These are phyloP conservation scores for Lotus japonicus DNA, from an alignment of 306 rosid species.

Conservation along the genomic window DNA sequence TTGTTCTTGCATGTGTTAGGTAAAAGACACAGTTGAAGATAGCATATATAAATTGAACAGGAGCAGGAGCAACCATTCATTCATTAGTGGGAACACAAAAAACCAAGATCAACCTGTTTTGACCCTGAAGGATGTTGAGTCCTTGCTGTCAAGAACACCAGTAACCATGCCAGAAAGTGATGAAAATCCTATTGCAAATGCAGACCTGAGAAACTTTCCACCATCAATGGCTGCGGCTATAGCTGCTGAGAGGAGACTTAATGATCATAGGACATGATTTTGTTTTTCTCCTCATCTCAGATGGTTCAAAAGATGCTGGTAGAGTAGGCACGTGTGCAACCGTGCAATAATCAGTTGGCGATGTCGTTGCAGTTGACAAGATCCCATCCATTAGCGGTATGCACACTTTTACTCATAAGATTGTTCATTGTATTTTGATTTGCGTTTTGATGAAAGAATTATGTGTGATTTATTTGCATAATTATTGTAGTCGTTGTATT, in stretches of 20 bases:
- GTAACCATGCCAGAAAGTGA: conserved; percentile 34
- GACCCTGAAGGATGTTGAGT: conserved; percentile 77
- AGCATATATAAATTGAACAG: conserved; percentile 75
- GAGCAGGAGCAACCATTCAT: conserved; percentile 54
- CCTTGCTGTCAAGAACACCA: conserved; percentile 54
- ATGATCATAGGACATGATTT: conserved; percentile 37
- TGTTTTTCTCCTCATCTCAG: conserved; percentile 18
- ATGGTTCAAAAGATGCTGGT: conserved; percentile 1
- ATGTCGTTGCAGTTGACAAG: no score
- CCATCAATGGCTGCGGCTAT: conserved; percentile 82
- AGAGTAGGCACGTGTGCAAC: no score
- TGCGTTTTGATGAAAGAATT: no score
- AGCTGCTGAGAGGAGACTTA: conserved; percentile 84
- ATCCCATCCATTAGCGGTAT: no score
- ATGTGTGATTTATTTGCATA: no score
- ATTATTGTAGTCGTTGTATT: no score
- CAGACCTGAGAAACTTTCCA: conserved; percentile 56
- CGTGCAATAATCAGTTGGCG: no score
- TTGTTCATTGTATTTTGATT: no score
- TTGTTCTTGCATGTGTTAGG: conserved; percentile 40
- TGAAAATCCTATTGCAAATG: conserved; percentile 31
- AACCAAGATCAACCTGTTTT: conserved; percentile 73
- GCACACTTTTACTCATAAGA: no score
- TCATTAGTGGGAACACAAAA: conserved; percentile 76
- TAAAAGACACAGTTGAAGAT: conserved; percentile 83